phyloP scores from a whole-genome alignment of 306 rosid genomes.

The Ormosia emarginata region DNA sequence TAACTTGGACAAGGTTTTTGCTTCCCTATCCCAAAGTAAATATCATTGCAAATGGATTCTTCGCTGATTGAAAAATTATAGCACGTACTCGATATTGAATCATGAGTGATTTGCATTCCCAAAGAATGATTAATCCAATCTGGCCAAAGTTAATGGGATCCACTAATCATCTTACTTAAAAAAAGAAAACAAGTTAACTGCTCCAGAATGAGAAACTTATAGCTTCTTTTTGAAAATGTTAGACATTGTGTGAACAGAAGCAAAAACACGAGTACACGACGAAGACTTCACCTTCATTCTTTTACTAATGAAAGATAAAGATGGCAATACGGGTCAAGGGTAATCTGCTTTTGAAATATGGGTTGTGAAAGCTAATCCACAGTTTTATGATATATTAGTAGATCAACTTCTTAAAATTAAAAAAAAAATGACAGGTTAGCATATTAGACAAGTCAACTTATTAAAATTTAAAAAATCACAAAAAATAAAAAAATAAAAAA shows the following conservation, averaged over 20 bases:
- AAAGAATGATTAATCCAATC: slow-evolving; percentile 14
- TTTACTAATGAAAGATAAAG: not conserved
- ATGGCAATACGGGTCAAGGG: no score
- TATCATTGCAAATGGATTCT: not conserved
- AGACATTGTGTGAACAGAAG: not conserved
- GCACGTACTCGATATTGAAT: slow-evolving; percentile 14
- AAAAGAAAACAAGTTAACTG: slow-evolving; percentile 2
- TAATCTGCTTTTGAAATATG: no score
- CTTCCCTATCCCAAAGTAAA: not conserved
- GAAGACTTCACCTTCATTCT: not conserved
- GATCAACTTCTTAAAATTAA: no score
- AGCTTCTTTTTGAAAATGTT: no score
- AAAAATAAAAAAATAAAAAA: no score
- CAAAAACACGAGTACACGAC: not conserved
- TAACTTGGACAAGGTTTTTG: slow-evolving; percentile 14
- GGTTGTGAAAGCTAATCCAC: no score
- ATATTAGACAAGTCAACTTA: no score
- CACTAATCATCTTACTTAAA: not conserved
- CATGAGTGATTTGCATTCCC: slow-evolving; percentile 16
- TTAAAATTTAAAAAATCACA: no score
- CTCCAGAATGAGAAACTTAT: not conserved
- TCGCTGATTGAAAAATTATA: not conserved
- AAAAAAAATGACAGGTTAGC: no score
- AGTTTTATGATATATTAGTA: no score
- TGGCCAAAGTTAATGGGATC: slow-evolving; percentile 25